These are phyloP conservation scores for Talaromyces sp. DNA, from an alignment of 2,329 filamentous ascomycete genomes.

Conservation along the genomic window DNA sequence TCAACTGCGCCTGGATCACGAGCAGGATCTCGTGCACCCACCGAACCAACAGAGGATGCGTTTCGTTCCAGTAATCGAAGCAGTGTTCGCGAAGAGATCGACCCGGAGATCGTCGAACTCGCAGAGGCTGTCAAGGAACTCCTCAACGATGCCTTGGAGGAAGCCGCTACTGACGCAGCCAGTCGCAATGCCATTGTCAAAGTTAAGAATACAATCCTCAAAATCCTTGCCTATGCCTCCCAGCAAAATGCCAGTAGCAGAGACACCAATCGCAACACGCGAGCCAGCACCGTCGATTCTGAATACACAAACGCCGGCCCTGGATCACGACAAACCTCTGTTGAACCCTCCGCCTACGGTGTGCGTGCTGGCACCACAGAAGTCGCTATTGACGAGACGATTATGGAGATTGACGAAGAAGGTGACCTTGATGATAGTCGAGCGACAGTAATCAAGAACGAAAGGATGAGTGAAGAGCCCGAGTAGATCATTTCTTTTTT, in stretches of 20 bases:
- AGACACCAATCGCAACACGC: slow-evolving; percentile 26
- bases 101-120: slow-evolving; percentile 38
- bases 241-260: slow-evolving; percentile 32
- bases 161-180: slow-evolving; percentile 39
- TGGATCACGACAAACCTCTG: slow-evolving; percentile 11
- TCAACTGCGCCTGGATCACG: slow-evolving; percentile 41
- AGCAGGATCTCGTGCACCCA: slow-evolving; percentile 37
- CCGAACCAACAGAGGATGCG: slow-evolving; percentile 54
- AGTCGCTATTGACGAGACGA: slow-evolving; percentile 14
- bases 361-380: slow-evolving; percentile 1
- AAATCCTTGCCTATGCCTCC: slow-evolving; percentile 41
- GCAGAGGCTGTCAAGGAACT: slow-evolving; percentile 54
- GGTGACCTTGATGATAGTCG: slow-evolving; percentile 15
- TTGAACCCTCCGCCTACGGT: not conserved
- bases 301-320: slow-evolving; percentile 5
- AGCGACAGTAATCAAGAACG: slow-evolving; percentile 15
- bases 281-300: slow-evolving; percentile 17
- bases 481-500: not conserved
- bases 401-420: slow-evolving; percentile 15
- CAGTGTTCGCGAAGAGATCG: slow-evolving; percentile 42
- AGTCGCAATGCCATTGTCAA: slow-evolving; percentile 44
- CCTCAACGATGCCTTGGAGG: slow-evolving; percentile 53
- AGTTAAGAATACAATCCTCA: slow-evolving; percentile 41
- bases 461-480: slow-evolving; percentile 13
- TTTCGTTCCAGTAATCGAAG: slow-evolving; percentile 46